These are phyloP conservation scores for Saturnispora zaruensis DNA, from an alignment of 805 yeast genomes.

Conservation along the genomic window DNA sequence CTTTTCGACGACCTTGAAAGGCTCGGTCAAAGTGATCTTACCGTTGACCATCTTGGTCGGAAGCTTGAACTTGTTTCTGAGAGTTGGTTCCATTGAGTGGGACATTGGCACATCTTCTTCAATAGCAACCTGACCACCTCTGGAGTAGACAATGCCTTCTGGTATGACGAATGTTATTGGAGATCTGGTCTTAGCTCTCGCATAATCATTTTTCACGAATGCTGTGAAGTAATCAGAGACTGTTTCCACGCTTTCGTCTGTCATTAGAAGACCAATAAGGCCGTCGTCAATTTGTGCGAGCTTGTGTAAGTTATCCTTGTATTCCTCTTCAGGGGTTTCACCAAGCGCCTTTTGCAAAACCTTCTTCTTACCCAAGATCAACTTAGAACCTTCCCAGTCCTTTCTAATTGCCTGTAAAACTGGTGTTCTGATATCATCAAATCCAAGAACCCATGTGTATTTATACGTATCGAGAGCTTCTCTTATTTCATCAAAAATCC, in stretches of 20 bases:
- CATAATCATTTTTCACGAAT: slow-evolving; percentile 71
- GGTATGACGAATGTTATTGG: slow-evolving; percentile 84
- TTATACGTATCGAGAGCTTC: slow-evolving; percentile 66
- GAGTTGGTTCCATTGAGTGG: slow-evolving; percentile 88
- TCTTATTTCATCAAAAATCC: slow-evolving; percentile 87
- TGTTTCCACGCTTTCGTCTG: slow-evolving; percentile 81
- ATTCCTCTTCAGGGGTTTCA: slow-evolving; percentile 78
- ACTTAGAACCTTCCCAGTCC: slow-evolving; percentile 87
- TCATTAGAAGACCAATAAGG: slow-evolving; percentile 79
- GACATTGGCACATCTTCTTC: slow-evolving; percentile 97
- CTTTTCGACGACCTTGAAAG: slow-evolving; percentile 68
- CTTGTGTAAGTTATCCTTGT: slow-evolving; percentile 71
- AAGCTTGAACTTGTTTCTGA: slow-evolving; percentile 80
- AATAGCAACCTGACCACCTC: slow-evolving; percentile 84
- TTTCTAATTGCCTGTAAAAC: slow-evolving; percentile 87
- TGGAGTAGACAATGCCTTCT: slow-evolving; percentile 82
- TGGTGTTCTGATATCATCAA: slow-evolving; percentile 92
- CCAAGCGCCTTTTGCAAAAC: slow-evolving; percentile 92
- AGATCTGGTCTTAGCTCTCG: slow-evolving; percentile 79
- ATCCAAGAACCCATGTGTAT: slow-evolving; percentile 76
- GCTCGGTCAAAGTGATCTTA: slow-evolving; percentile 68
- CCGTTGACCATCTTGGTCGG: slow-evolving; percentile 90
- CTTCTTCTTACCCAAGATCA: slow-evolving; percentile 85
- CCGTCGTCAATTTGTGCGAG: slow-evolving; percentile 61
- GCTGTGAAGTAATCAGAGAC: slow-evolving; percentile 82